A percentile compares a stretch with the other conserved stretches of the same genome.
phyloP scores from a whole-genome alignment of 108 stramenopile genomes.

The Cyclotella atomus region DNA sequence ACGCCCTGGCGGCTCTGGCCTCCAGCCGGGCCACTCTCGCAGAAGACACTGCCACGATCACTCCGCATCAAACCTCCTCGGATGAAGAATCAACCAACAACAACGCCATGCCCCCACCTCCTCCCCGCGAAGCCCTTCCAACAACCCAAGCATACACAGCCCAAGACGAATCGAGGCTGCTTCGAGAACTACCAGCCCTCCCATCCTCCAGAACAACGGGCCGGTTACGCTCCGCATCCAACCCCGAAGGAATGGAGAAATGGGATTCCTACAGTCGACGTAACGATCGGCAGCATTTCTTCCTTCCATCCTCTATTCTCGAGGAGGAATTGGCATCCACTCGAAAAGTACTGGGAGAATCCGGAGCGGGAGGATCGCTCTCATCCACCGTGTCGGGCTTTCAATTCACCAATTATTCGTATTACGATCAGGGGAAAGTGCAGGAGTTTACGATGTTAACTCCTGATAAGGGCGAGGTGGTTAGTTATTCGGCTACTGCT shows the following conservation, averaged over 20 bases:
- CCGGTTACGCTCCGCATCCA: slow-evolving; percentile 76
- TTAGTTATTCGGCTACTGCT: neutral
- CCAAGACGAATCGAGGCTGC: neutral
- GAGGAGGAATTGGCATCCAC: slow-evolving; percentile 80
- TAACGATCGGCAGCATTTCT: slow-evolving; percentile 65
- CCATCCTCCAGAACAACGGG: slow-evolving; percentile 20
- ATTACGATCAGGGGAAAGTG: slow-evolving; percentile 5
- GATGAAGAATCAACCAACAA: neutral
- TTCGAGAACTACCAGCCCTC: slow-evolving; percentile 1
- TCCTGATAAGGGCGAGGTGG: neutral
- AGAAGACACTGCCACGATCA: neutral
- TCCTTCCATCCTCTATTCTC: slow-evolving; percentile 74
- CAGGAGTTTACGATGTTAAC: slow-evolving; percentile 19
- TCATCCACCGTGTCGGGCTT: neutral
- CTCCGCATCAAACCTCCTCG: neutral
- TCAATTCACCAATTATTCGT: slow-evolving; percentile 22
- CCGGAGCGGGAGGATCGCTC: neutral
- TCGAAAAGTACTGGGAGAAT: slow-evolving; percentile 63
- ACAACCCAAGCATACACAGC: neutral
- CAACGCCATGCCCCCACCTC: neutral
- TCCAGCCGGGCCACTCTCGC: neutral
- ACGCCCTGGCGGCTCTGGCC: neutral
- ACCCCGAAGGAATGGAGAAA: slow-evolving; percentile 92
- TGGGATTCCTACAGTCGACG: slow-evolving; percentile 63
- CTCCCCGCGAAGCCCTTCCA: neutral